phyloP scores from a whole-genome alignment of 192 early-diverging fungal species.

The Umbelopsis sp. region DNA sequence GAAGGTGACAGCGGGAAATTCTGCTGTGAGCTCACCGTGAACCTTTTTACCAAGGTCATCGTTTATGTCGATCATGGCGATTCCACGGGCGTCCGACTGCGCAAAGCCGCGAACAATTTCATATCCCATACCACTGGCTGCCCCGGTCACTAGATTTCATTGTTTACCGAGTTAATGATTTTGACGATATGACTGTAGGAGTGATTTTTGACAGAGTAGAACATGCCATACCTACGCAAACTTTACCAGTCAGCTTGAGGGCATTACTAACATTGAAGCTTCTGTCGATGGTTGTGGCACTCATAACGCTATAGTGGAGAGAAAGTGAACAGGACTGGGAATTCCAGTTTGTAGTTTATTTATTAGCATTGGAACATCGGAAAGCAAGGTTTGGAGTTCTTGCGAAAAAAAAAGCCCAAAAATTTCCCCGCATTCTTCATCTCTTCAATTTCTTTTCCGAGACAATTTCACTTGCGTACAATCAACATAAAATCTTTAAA shows the following conservation, averaged over 20 bases:
- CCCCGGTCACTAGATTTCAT: slow-evolving; percentile 15
- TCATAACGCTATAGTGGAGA: background rate
- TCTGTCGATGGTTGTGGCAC: background rate
- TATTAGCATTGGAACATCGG: background rate
- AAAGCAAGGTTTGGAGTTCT: slow-evolving; percentile 13
- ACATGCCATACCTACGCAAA: background rate
- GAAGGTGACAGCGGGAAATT: background rate
- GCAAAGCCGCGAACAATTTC: slow-evolving; percentile 21
- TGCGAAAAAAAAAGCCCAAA: background rate
- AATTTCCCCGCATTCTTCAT: slow-evolving; percentile 4
- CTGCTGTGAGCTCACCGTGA: background rate
- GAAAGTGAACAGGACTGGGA: background rate
- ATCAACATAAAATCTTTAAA: no score
- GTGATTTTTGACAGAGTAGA: background rate
- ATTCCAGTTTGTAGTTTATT: background rate
- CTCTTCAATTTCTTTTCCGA: background rate
- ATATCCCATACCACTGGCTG: slow-evolving; percentile 22
- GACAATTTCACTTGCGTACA: background rate
- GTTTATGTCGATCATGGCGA: slow-evolving; percentile 22
- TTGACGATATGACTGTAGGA: background rate
- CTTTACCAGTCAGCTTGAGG: slow-evolving; percentile 5
- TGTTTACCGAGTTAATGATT: no score
- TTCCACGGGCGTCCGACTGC: background rate
- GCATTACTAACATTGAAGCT: slow-evolving; percentile 8
- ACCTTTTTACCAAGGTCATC: slow-evolving; percentile 22